Base-by-base conservation (phyloP, 331 rosid species). In the Malus hybrid region DNA sequence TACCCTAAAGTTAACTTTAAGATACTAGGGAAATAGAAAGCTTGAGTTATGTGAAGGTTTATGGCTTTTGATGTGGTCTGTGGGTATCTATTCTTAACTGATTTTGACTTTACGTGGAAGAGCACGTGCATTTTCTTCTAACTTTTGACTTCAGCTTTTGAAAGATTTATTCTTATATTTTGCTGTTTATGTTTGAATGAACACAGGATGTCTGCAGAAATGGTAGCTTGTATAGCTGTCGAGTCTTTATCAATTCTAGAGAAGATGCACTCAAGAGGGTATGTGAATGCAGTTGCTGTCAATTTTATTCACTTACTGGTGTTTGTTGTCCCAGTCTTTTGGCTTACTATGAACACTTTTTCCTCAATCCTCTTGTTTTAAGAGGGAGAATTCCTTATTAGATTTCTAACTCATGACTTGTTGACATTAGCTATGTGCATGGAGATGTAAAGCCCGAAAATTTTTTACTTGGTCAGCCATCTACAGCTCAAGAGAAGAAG, bases 171-270 rank as follows among this genome's bases (percentile, higher is more conserved):
- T 63, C 50, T 36, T 46, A 52, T 46, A 72, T 7, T 24, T 66
- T 19, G 33, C 6, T 12, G 44, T 22, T 55, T 46, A 18, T 77
- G 58, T 24, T 68, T 68, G 64, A 62, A 69, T 78, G 50, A 63
- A 28, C 44, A 19, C 85, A 93, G 98, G 82, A 91, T 93, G 97
- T 83, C 97, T 50, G 87, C 91, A 0, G 98, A 93, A 83, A 93
- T 93, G 98, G 93, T 91, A 26, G 90, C 97, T 63, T 89, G 98
- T 76, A 91, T 93, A 78, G 98, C 97, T 16, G 98, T 86, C 5
- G 97, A 93, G 84, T 93, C 98, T 42, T 73, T 90, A 66, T 88
- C 92, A 56, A 84, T 86, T 65, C 75, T 78, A 34, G 92, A 88
- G 86, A 88, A 85, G 84, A 88, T 88, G 90, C 92, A 88, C 28